Evolutionary conservation across 768 basidiomycete genomes (phyloP), one percentile per base, ranked within the genome.

Genomic region (Boletus sp.): DNA sequence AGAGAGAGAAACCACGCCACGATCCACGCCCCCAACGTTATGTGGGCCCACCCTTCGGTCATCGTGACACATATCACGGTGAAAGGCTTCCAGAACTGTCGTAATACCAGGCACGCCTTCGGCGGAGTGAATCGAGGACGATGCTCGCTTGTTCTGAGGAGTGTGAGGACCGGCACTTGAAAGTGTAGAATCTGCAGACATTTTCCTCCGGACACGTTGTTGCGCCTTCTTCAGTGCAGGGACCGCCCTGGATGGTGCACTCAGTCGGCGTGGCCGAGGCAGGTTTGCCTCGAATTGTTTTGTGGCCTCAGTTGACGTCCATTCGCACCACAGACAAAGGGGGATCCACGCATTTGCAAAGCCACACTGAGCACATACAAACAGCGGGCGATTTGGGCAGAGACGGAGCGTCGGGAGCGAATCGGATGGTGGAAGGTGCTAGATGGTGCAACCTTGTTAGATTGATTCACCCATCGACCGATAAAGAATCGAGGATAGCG

Each of bases 311-410:
- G 71, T 64, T 28, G 78, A 80, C 5, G 77, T 73, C 79, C 80
- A 81, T 59, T 73, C 66, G 64, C 80, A 80, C 78, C 80, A 81
- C 17, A 81, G 65, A 69, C 80, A 81, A 57, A 81, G 70, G 28
- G 80, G 77, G 54, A 81, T 71, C 61, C 77, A 74, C 44, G 78
- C 73, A 50, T 81, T 81, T 36, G 73, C 67, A 52, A 80, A 80
- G 11, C 79, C 79, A 54, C 80, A 81, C 47, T 64, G 73, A 33
- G 58, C 70, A 69, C 80, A 81, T n/a, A 73, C 73, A 59, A 81
- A 81, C 49, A 76, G 64, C 0, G 79, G 78, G 50, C 78, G 73
- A 58, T 72, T 67, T 37, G 64, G 77, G n/a, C 71, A 64, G 17
- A 80, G 68, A 55, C 75, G 75, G 11, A 81, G 72, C 9, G 72